phyloP scores from a whole-genome alignment of 805 yeast species.

The Myxozyma mucilagina region DNA sequence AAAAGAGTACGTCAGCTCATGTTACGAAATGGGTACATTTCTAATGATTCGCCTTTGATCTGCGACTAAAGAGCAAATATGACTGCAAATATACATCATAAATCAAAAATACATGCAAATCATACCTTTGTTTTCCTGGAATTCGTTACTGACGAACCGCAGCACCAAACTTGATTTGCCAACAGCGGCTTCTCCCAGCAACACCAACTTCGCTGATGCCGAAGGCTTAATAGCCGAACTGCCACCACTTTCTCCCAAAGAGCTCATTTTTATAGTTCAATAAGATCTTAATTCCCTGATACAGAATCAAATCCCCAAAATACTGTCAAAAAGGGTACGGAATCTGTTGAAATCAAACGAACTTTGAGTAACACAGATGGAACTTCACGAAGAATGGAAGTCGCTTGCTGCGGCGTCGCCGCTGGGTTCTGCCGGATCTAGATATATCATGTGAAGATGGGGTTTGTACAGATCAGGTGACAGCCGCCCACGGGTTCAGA shows the following conservation, averaged over 20 bases:
- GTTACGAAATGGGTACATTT: too few species aligned
- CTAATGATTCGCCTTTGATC: neutral
- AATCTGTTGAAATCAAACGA: neutral
- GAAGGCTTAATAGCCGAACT: slow-evolving; percentile 46
- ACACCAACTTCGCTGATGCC: slow-evolving; percentile 82
- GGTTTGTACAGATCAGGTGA: too few species aligned
- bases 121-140: slow-evolving; percentile 81
- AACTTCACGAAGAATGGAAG: neutral
- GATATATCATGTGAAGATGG: too few species aligned
- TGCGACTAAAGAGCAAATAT: neutral
- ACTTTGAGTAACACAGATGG: neutral
- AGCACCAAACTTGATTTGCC: slow-evolving; percentile 92
- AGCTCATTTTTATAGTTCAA: slow-evolving; percentile 13
- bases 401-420: too few species aligned
- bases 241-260: slow-evolving; percentile 20
- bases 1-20: neutral
- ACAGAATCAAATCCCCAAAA: neutral
- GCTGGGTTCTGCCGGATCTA: too few species aligned
- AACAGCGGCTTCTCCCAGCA: slow-evolving; percentile 96
- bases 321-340: neutral
- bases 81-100: neutral
- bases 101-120: neutral
- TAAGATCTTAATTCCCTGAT: neutral
- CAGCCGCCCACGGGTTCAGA: too few species aligned
- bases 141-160: slow-evolving; percentile 90